Percentiles rank a stretch among this genome's conserved stretches.
phyloP scores from a whole-genome alignment of 2,329 filamentous ascomycete genomes.

The Exophiala spinifera region DNA sequence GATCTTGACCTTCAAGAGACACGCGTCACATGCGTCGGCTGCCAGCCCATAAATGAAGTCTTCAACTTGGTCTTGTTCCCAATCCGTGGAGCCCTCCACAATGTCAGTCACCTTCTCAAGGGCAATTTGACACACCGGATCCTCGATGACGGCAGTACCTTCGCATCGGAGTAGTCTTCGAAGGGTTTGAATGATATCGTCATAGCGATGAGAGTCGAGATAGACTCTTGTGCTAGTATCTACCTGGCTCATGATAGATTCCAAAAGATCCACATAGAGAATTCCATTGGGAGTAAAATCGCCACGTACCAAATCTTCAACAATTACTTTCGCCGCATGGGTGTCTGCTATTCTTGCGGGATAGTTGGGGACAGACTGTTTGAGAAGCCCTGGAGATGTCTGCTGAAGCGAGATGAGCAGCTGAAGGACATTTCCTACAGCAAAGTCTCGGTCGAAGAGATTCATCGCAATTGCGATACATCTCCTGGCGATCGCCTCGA shows the following conservation, averaged over 20 bases:
- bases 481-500: conserved; percentile 4
- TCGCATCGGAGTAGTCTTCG: conserved; percentile 21
- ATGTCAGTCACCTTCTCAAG: conserved; percentile 40
- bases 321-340: conserved; percentile 8
- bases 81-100: conserved; percentile 42
- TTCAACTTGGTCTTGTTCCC: conserved; percentile 34
- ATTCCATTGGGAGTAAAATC: conserved; percentile 20
- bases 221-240: conserved; percentile 23
- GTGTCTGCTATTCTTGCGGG: conserved; percentile 12
- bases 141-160: conserved; percentile 26
- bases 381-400: conserved; percentile 16
- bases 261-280: conserved; percentile 27
- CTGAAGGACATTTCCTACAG: conserved; percentile 17
- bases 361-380: conserved; percentile 17
- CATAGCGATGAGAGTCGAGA: conserved; percentile 13
- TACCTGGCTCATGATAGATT: conserved; percentile 22
- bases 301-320: conserved; percentile 18
- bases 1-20: conserved; percentile 22
- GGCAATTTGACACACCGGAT: conserved; percentile 34
- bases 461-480: conserved; percentile 7
- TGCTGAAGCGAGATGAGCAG: conserved; percentile 20
- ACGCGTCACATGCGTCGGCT: conserved; percentile 23
- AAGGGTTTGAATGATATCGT: conserved; percentile 35
- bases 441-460: conserved; percentile 4
- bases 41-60: conserved; percentile 14